phyloP scores from a whole-genome alignment of 1,139 yeast genomes.

The Suhomyces anneliseae region DNA sequence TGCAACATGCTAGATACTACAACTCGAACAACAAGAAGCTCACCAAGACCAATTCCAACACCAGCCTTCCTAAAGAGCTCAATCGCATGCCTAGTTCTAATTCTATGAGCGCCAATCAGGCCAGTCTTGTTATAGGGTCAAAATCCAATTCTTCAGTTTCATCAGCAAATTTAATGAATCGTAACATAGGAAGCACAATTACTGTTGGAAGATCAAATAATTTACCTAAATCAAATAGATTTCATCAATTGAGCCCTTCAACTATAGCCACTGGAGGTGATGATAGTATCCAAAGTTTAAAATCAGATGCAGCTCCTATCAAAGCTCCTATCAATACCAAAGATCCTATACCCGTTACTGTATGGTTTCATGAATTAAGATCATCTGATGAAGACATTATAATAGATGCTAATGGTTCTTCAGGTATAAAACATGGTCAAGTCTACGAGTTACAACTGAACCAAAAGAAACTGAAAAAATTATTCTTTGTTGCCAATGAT shows the following conservation, averaged over 20 bases:
- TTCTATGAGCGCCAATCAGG: slow-evolving; percentile 13
- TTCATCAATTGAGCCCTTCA: slow-evolving; percentile 3
- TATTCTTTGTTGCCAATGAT: slow-evolving; percentile 26
- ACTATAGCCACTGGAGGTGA: slow-evolving; percentile 1
- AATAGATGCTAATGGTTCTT: slow-evolving; percentile 57
- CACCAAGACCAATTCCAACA: neutral
- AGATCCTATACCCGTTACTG: slow-evolving; percentile 48
- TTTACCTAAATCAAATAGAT: slow-evolving; percentile 3
- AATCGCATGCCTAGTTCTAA: neutral
- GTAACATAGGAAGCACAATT: slow-evolving; percentile 19
- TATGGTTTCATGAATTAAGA: slow-evolving; percentile 75
- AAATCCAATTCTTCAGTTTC: slow-evolving; percentile 5
- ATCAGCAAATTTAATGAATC: slow-evolving; percentile 12
- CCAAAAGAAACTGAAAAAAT: slow-evolving; percentile 34
- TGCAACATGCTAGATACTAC: slow-evolving; percentile 34
- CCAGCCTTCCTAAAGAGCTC: neutral
- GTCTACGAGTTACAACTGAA: slow-evolving; percentile 55
- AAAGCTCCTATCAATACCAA: neutral
- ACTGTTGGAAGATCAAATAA: slow-evolving; percentile 15
- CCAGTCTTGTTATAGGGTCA: slow-evolving; percentile 14
- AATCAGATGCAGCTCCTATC: neutral
- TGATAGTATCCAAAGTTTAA: slow-evolving; percentile 7
- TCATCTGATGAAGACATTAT: slow-evolving; percentile 59
- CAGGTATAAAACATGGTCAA: slow-evolving; percentile 62
- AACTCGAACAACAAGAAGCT: slow-evolving; percentile 9